Conservation (phyloP, 129 eudicot genomes). For the Artemisia tridentata region DNA sequence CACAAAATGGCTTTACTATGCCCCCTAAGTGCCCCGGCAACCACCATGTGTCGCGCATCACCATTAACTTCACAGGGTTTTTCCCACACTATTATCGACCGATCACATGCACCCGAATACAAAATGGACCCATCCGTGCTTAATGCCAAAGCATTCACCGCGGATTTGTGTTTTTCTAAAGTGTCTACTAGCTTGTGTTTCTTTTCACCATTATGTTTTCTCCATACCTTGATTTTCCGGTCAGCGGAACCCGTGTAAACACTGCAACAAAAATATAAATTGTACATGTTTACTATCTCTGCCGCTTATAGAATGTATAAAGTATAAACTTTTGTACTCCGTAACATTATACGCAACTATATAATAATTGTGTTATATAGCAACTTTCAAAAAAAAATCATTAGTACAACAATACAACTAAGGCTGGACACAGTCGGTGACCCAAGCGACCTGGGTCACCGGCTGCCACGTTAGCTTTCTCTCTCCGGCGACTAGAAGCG, state of each 20-base stretch:
- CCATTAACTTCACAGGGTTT: slow-evolving; percentile 27
- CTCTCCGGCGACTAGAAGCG: too few species aligned
- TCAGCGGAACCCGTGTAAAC: slow-evolving; percentile 87
- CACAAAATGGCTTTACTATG: slow-evolving; percentile 81
- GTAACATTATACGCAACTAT: neutral
- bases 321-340: neutral
- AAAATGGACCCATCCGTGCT: slow-evolving; percentile 60
- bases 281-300: neutral
- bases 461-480: too few species aligned
- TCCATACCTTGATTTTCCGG: slow-evolving; percentile 76
- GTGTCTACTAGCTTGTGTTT: slow-evolving; percentile 46
- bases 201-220: slow-evolving; percentile 25
- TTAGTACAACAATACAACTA: too few species aligned
- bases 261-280: slow-evolving; percentile 4
- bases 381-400: too few species aligned
- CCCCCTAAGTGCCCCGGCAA: slow-evolving; percentile 84
- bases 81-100: slow-evolving; percentile 90
- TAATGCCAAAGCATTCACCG: slow-evolving; percentile 79
- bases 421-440: too few species aligned
- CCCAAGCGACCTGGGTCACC: too few species aligned
- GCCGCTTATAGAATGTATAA: neutral
- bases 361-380: too few species aligned
- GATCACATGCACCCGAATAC: slow-evolving; percentile 89
- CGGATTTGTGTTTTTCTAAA: slow-evolving; percentile 72
- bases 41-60: slow-evolving; percentile 49